Base-by-base conservation (phyloP, 768 basidiomycete genomes). In the button mushroom (Agaricus bisporus) region DNA sequence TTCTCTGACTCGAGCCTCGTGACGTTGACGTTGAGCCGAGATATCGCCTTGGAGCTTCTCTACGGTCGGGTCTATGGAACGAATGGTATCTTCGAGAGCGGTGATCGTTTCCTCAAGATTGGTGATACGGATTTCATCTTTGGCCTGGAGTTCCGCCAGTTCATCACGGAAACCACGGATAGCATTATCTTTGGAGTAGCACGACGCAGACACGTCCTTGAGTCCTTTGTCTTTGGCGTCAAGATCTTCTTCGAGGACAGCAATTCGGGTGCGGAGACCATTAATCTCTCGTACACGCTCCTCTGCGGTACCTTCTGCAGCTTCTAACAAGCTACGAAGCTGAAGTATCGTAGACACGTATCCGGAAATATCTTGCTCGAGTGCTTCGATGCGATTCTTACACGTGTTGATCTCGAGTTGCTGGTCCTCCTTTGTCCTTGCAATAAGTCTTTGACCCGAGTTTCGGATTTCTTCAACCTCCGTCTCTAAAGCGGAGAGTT, bases 361-460 rank as follows among this genome's bases (percentile, higher is more conserved):
- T 22, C 44, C n/a, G 11, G 44, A 26, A 26, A 54, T 10, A 32
- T 54, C 45, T 2, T 47, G 28, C 22, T 54, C 45, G 28, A 54
- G 46, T 10, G 26, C 25, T 32, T 47, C 15, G 14, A 54, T 39
- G n/a, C 36, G 36, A 17, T 41, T 35, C 8, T 54, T 54, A 10
- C 26, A 44, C 2, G 6, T 6, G 1, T 25, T 5, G n/a, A 47
- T 3, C 37, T 54, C 45, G 9, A 41, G 37, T 32, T 41, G 22
- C 22, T 54, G 44, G 17, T 47, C 45, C 35, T 52, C 51, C n/a
- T 36, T 37, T 15, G 43, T n/a, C 37, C 29, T 54, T 6, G 45
- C 45, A 17, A 54, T 28, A n/a, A 47, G 38, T 29, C 52, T 54
- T 12, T 54, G 52, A 14, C 44, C 37, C 4, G 44, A n/a, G 17